Base-by-base conservation (phyloP, 306 rosid genomes). In the Gastrolobium villosum region DNA sequence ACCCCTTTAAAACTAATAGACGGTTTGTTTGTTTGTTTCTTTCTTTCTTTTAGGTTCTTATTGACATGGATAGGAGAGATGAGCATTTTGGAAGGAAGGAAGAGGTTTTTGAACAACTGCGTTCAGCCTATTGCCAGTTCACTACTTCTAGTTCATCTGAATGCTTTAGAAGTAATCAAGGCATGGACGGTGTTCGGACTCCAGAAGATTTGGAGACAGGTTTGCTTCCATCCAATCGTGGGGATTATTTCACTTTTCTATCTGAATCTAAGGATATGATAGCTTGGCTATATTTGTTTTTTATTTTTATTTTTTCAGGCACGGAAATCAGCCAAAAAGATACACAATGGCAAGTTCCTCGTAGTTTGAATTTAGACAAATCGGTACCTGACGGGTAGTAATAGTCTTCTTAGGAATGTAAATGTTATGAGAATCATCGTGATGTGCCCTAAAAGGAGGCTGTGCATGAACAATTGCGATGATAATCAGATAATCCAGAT, bases 41-140 rank as follows among this genome's bases (percentile, higher is more conserved):
- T 20, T 50, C 49, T 50, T 59, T 68, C 48, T 68, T 78, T 71
- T 10, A 95, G 99, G 75, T 84, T 74, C 87, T 95, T 9, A 91
- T 91, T 36, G 96, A 93, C 72, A 87, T 95, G 99, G 99, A 95
- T 72, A 52, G 61, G 52, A 87, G 82, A 87, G 99, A 95, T 74
- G 88, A 91, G 52, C 86, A 76, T 34, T 55, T 55, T 54, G 90
- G 92, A 70, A 85, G 61, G 82, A 69, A 86, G 90, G 92, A 87
- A 66, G 90, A 91, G 77, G 73, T 80, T 45, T 83, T 90, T 83
- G 72, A 83, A 66, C 87, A 77, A 59, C 46, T 95, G 65, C 94
- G 35, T 9, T 44, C 93, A 67, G 89, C 90, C 0, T 95, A 95
- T 72, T 82, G 89, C 84, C 98, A 91, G 71, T 72, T 86, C 72